Evolutionary conservation across 2,329 filamentous ascomycete species (phyloP).

Genomic region (Dactylella cylindrospora): DNA sequence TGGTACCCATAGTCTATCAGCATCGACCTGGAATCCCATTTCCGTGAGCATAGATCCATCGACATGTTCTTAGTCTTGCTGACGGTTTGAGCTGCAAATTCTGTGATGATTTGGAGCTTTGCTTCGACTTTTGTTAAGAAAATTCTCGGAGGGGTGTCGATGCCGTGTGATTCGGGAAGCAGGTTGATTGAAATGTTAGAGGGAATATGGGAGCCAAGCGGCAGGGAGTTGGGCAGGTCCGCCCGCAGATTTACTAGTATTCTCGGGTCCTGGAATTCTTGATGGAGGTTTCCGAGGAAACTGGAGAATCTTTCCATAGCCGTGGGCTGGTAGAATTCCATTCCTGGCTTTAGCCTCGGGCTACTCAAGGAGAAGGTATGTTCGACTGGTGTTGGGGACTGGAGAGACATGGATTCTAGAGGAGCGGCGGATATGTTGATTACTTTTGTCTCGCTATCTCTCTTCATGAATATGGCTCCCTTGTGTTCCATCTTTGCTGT

Average conservation of each 20-base stretch:
- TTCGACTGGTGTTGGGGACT: neutral
- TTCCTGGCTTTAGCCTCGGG: conserved; percentile 15
- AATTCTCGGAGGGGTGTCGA: conserved; percentile 25
- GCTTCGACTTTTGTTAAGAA: conserved; percentile 26
- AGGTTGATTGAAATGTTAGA: conserved; percentile 15
- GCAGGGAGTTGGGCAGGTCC: conserved; percentile 23
- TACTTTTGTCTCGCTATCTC: conserved; percentile 19
- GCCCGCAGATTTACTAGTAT: conserved; percentile 27
- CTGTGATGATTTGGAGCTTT: conserved; percentile 31
- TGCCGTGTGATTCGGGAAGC: conserved; percentile 22
- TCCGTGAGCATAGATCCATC: conserved; percentile 21
- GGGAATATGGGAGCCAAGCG: conserved; percentile 14
- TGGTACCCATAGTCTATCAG: conserved; percentile 28
- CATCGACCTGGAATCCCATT: conserved; percentile 19
- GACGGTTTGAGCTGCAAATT: conserved; percentile 13
- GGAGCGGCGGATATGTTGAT: conserved; percentile 36
- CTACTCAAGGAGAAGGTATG: conserved; percentile 24
- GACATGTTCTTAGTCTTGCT: conserved; percentile 13
- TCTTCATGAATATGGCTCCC: conserved; percentile 35
- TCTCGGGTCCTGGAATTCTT: conserved; percentile 19
- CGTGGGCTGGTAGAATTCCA: conserved; percentile 31
- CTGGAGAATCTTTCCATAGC: conserved; percentile 28
- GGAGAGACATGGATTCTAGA: neutral
- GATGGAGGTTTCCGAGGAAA: conserved; percentile 18
- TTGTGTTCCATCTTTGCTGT: conserved; percentile 26